Percentiles rank a stretch among this genome's conserved stretches.
phyloP scores from a whole-genome alignment of 1,284 basidiomycete species.

The Boletus subluridellus region DNA sequence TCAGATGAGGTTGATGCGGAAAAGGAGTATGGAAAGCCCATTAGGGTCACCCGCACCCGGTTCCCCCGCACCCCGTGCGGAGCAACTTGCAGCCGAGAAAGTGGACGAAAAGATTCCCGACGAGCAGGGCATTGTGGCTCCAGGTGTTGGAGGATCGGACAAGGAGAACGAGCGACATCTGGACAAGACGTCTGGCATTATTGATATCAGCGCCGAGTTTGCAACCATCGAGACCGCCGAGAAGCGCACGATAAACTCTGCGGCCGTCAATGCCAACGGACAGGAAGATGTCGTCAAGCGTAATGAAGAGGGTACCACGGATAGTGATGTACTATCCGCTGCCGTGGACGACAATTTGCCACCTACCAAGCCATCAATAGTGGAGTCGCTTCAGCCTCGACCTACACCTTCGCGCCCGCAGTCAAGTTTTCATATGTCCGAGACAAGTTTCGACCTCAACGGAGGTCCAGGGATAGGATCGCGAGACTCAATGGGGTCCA shows the following conservation, averaged over 20 bases:
- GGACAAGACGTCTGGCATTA: slow-evolving; percentile 16
- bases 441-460: slow-evolving; percentile 34
- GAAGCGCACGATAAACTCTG: slow-evolving; percentile 34
- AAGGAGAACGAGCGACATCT: slow-evolving; percentile 11
- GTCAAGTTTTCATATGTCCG: slow-evolving; percentile 21
- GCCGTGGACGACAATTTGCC: neutral
- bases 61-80: slow-evolving; percentile 6
- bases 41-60: slow-evolving; percentile 19
- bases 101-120: neutral
- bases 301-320: neutral
- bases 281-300: neutral
- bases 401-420: slow-evolving; percentile 10
- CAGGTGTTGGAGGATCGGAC: neutral
- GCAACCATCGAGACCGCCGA: slow-evolving; percentile 47
- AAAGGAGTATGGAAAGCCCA: slow-evolving; percentile 44
- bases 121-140: neutral
- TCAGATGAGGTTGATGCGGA: slow-evolving; percentile 45
- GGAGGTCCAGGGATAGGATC: slow-evolving; percentile 28
- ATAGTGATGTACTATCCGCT: neutral
- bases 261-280: neutral
- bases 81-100: neutral
- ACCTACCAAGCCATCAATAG: neutral
- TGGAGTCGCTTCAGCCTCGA: slow-evolving; percentile 8
- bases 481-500: slow-evolving; percentile 32
- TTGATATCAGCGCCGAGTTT: slow-evolving; percentile 43